Conservation (phyloP, 345 rosid genomes). For the Eucalyptus paniculata region DNA sequence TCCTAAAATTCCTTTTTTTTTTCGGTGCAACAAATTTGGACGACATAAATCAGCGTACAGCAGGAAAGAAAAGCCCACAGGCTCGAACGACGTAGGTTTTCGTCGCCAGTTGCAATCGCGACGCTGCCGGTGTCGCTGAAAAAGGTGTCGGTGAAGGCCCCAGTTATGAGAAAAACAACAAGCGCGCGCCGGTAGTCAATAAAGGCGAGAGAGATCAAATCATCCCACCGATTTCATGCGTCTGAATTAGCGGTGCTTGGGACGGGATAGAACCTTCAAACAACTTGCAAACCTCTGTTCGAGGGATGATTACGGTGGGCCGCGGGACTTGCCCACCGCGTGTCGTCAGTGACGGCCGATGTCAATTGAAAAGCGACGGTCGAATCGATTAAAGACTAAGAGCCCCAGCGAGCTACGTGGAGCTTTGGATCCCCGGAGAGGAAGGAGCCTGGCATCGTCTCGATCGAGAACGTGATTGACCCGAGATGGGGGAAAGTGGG, state of each 20-base stretch:
- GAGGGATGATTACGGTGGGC: no score
- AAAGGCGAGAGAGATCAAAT: background rate
- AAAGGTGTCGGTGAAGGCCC: background rate
- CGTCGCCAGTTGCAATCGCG: background rate
- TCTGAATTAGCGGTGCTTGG: background rate
- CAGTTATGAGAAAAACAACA: background rate
- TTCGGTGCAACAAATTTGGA: background rate
- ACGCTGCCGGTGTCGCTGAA: background rate
- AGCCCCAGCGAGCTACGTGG: background rate
- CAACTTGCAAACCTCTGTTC: background rate
- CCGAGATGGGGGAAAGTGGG: background rate
- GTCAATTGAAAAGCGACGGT: background rate
- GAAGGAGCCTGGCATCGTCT: background rate
- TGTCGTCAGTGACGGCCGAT: background rate
- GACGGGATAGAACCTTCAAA: background rate
- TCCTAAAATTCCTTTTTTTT: background rate
- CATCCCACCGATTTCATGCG: background rate
- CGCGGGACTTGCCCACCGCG: background rate
- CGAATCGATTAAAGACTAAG: background rate
- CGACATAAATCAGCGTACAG: background rate
- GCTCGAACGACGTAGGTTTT: background rate
- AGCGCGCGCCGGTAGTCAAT: background rate
- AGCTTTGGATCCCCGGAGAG: background rate
- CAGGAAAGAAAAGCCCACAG: background rate
- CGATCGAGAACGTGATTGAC: background rate